A percentile compares a stretch with the other conserved stretches of the same genome.
Conservation (phyloP, 306 rosid species). For the Cicer judaicum region DNA sequence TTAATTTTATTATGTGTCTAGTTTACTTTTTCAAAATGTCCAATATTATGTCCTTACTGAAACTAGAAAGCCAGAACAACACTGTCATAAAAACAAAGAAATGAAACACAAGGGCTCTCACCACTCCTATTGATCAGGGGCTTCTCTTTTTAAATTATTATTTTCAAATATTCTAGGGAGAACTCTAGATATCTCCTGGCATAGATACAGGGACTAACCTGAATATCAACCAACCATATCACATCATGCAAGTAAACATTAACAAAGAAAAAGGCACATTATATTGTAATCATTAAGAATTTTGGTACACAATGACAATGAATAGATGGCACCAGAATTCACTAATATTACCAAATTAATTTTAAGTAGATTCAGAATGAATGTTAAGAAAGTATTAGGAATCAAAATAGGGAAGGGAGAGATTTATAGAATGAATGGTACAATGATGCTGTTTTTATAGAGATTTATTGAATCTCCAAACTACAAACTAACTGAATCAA, state of each 20-base stretch:
- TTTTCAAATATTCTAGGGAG: not conserved
- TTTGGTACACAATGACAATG: not conserved
- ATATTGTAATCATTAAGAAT: not conserved
- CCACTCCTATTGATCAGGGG: not conserved
- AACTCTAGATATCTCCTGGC: not conserved
- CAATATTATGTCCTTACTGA: conserved; percentile 3
- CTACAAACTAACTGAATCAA: too few relatives aligned
- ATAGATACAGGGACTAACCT: not conserved
- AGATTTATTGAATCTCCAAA: too few relatives aligned
- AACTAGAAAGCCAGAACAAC: conserved; percentile 7
- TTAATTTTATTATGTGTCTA: not conserved
- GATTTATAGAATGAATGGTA: too few relatives aligned
- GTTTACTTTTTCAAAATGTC: not conserved
- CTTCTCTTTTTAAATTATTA: not conserved
- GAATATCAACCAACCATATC: not conserved
- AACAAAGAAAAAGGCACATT: not conserved
- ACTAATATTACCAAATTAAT: not conserved
- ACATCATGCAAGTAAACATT: not conserved
- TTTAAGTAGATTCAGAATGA: not conserved
- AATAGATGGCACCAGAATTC: not conserved
- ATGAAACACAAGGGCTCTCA: conserved; percentile 5
- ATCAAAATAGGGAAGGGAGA: not conserved
- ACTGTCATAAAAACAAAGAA: not conserved
- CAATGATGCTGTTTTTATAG: not conserved
- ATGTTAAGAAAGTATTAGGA: not conserved